These are phyloP conservation scores for Beauveria brongniartii DNA, from an alignment of 2,329 filamentous ascomycete species.

Conservation along the genomic window DNA sequence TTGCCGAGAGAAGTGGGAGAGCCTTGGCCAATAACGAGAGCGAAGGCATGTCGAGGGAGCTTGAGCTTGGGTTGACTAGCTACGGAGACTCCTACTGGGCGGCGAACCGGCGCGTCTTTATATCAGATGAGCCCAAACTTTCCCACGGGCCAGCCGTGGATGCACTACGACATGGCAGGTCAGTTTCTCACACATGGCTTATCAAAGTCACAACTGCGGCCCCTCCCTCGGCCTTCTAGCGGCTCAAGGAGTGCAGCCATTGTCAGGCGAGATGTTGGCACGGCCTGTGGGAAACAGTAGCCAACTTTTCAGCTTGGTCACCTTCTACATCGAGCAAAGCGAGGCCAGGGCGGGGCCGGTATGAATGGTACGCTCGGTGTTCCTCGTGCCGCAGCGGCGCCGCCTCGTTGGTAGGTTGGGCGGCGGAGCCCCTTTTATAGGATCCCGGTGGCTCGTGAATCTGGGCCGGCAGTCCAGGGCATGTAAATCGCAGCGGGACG, in stretches of 20 bases:
- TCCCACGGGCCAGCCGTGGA: background rate
- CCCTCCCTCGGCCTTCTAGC: background rate
- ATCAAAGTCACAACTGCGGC: background rate
- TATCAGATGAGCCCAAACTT: background rate
- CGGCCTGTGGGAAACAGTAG: background rate
- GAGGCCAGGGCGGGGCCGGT: background rate
- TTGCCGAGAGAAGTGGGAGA: background rate
- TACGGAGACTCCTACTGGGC: background rate
- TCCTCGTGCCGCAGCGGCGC: background rate
- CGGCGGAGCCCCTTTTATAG: background rate
- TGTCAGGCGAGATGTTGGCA: background rate
- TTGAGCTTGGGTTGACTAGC: background rate
- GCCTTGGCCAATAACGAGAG: background rate
- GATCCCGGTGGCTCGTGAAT: background rate
- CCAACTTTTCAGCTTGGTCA: background rate
- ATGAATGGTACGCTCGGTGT: background rate
- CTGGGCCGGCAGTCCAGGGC: background rate
- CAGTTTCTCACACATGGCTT: background rate
- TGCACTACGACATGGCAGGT: background rate
- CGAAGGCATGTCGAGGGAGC: background rate
- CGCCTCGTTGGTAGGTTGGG: slow-evolving; percentile 1
- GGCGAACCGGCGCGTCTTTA: background rate
- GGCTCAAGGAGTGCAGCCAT: background rate
- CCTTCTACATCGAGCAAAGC: slow-evolving; percentile 1
- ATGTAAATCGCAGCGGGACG: background rate